Evolutionary conservation across 441 rosid species (phyloP), one percentile per base, ranked within the genome.

Genomic region (Adansonia rubrostipa): DNA sequence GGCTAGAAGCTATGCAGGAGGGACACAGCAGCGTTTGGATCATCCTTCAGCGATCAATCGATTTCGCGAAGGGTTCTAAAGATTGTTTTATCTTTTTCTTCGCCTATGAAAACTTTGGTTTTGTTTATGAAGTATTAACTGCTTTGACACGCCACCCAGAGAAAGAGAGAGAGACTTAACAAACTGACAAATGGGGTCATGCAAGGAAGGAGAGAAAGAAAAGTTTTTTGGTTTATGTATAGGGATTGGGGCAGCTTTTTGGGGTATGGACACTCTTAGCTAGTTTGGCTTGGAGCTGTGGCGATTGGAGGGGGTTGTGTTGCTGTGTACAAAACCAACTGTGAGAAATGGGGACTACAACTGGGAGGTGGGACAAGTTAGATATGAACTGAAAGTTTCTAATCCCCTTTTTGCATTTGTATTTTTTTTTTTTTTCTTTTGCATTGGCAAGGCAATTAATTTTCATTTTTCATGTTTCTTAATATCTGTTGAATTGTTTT

Each of bases 181-280:
- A 82, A 86, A 81, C 91, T 85, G 90, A 89, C 88, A 80, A 82
- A 85, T 81, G 85, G 90, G 89, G 90, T 81, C 88, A 78, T 86
- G 85, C 83, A 80, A 81, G 73, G 74, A 68, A 75, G 80, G 80
- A 80, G 80, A 71, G 79, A 78, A 76, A 36, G 40, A 36, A 62
- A 62, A 62, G 3, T 70, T 60, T 64, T 81, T 84, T 78, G 78
- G 84, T 84, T 88, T 82, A 77, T 83, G 84, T 80, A 85, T 80
- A 86, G 88, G 81, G 91, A 84, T 85, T 78, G 87, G 86, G 81
- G 82, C 92, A 85, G 91, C 90, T 86, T 91, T 88, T 86, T 85
- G 82, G 83, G 81, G 79, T 85, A 71, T 87, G 87, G 61, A 82
- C 85, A 73, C 82, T 77, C 83, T 84, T 86, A 86, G 89, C 88